Percentiles rank a stretch among this genome's conserved stretches.
Conservation (phyloP, 306 rosid species). For the Acmispon strigosus region DNA sequence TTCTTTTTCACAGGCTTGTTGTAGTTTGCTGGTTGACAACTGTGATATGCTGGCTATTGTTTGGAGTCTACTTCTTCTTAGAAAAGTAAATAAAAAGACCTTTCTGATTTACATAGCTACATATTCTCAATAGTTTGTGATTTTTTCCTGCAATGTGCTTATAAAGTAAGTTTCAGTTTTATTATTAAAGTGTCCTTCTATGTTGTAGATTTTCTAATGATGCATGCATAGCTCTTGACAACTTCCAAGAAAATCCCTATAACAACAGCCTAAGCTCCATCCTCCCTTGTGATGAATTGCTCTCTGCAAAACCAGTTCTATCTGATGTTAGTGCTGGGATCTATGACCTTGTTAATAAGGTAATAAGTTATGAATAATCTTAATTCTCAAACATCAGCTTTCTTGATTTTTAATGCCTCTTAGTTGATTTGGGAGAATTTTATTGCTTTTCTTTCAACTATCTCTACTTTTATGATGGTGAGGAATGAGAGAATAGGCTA, state of each 20-base stretch:
- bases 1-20: constrained; percentile 42
- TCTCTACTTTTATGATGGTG: too few species aligned
- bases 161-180: neutral
- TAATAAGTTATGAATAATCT: constrained; percentile 18
- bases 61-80: constrained; percentile 69
- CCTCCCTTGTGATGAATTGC: constrained; percentile 68
- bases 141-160: neutral
- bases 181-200: neutral
- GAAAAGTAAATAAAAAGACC: constrained; percentile 38
- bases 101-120: neutral
- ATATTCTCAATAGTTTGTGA: neutral
- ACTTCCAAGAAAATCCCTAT: constrained; percentile 61
- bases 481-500: too few species aligned
- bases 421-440: too few species aligned
- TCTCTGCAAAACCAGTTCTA: constrained; percentile 56
- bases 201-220: constrained; percentile 64
- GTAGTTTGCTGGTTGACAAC: constrained; percentile 64
- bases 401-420: too few species aligned
- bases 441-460: too few species aligned
- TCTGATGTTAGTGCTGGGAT: constrained; percentile 53
- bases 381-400: neutral
- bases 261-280: constrained; percentile 78
- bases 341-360: constrained; percentile 61
- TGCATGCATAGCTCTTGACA: constrained; percentile 68
- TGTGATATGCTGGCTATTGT: constrained; percentile 64